phyloP scores from a whole-genome alignment of 2,329 filamentous ascomycete genomes.

The Ophiostoma fasciatum region DNA sequence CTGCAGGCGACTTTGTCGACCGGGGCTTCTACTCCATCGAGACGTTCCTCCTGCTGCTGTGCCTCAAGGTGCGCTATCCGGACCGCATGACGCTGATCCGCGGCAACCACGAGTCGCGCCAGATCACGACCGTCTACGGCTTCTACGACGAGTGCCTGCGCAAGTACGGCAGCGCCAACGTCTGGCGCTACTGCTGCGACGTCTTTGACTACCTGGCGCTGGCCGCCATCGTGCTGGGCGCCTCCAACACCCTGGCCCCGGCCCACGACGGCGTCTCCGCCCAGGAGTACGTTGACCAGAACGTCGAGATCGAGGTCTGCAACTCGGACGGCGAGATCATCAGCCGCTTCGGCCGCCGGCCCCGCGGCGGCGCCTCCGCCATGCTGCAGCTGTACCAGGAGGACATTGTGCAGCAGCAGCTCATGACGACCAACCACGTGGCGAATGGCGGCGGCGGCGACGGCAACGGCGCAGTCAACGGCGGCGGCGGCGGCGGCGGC shows the following conservation, averaged over 20 bases:
- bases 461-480: not conserved
- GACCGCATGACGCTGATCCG: slow-evolving; percentile 93
- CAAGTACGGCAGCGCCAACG: slow-evolving; percentile 93
- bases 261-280: slow-evolving; percentile 30
- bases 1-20: slow-evolving; percentile 89
- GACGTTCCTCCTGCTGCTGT: slow-evolving; percentile 87
- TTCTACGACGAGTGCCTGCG: slow-evolving; percentile 96
- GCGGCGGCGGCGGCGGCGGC: slow-evolving; percentile 10
- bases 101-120: slow-evolving; percentile 89
- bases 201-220: slow-evolving; percentile 94
- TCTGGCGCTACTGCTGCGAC: slow-evolving; percentile 95
- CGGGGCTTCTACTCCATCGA: slow-evolving; percentile 96
- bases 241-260: slow-evolving; percentile 46
- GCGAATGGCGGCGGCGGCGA: not conserved
- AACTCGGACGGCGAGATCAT: slow-evolving; percentile 72
- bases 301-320: slow-evolving; percentile 86
- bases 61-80: slow-evolving; percentile 92
- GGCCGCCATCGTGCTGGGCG: slow-evolving; percentile 80
- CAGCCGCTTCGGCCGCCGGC: slow-evolving; percentile 39
- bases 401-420: slow-evolving; percentile 12
- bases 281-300: slow-evolving; percentile 43
- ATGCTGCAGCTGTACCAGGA: slow-evolving; percentile 14
- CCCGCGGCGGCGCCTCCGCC: slow-evolving; percentile 20
- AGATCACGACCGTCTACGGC: slow-evolving; percentile 94
- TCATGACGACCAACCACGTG: slow-evolving; percentile 1